Conservation (phyloP, 139 green algal genomes). For the Picochlorum costavermella region DNA sequence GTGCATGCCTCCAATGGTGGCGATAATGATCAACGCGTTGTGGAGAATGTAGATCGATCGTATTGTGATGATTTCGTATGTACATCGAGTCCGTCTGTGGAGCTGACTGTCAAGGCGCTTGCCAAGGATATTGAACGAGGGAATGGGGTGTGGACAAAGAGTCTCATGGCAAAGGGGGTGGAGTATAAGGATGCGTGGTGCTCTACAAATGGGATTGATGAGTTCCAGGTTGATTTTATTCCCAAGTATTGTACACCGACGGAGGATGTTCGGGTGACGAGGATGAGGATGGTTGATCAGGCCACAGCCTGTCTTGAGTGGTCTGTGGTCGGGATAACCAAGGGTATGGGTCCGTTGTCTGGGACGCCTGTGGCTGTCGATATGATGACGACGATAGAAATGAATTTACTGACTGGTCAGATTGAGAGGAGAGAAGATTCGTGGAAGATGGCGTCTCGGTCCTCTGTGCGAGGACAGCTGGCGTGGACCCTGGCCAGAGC, state of each 20-base stretch:
- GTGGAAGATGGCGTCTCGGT: slow-evolving; percentile 42
- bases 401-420: slow-evolving; percentile 68
- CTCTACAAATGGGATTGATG: slow-evolving; percentile 38
- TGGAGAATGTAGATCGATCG: slow-evolving; percentile 12
- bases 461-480: slow-evolving; percentile 17
- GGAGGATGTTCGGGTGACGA: slow-evolving; percentile 9
- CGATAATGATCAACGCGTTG: neutral
- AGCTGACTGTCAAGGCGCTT: slow-evolving; percentile 48
- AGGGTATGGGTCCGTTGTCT: neutral
- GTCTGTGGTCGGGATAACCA: slow-evolving; percentile 32
- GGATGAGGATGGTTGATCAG: slow-evolving; percentile 51
- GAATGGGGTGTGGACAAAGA: slow-evolving; percentile 26
- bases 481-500: slow-evolving; percentile 13
- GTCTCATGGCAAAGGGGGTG: slow-evolving; percentile 29
- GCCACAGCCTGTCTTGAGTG: slow-evolving; percentile 37
- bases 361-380: slow-evolving; percentile 21
- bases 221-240: slow-evolving; percentile 31
- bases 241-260: slow-evolving; percentile 15
- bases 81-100: slow-evolving; percentile 52
- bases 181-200: slow-evolving; percentile 36
- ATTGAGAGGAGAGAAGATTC: slow-evolving; percentile 39
- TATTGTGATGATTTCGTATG: slow-evolving; percentile 74
- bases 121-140: slow-evolving; percentile 36
- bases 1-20: slow-evolving; percentile 4
- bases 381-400: slow-evolving; percentile 24